Evolutionary conservation across 768 basidiomycete species (phyloP), one percentile per base, ranked within the genome.

Genomic region (Kwoniella dendrophila): DNA sequence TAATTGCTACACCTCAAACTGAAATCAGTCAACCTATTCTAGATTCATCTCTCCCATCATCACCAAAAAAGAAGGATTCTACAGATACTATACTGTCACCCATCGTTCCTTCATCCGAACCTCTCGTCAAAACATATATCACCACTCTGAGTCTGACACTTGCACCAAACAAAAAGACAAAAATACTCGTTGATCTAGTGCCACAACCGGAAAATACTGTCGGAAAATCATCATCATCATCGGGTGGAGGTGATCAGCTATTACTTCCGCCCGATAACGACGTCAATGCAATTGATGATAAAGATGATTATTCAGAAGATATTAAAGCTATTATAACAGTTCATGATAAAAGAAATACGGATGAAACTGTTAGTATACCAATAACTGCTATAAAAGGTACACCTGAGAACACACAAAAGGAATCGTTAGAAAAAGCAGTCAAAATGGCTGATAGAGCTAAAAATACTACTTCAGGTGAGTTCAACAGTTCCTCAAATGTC

Each of bases 331-430:
- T 26, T 18, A 63, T 75, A 60, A 66, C 56, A 16, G 62, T 75
- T 22, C 67, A 71, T 43, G 74, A 75, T 50, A 59, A 66, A 62
- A 71, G 71, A 51, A 75, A 75, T 44, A 73, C 68, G 43, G 74
- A 75, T 53, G 74, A 75, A 54, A 67, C 59, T 29, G 24, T 67
- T 14, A 34, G 30, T 36, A 59, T 75, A 7, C 20, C 20, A 3
- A 60, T 74, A 1, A 38, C 36, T 7, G 71, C 68, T 22, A 40
- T 40, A 14, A 62, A 33, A 24, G 60, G 60, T 8, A 52, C 38
- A 26, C 49, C 44, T 24, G 41, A 53, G 30, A 38, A 32, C 14
- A 53, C 45, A 22, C 40, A 47, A 4, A 52, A 47, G 33, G 26
- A 53, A 32, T 24, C 26, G 7, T 14, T 45, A 43, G 43, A 53